Evolutionary conservation across 192 early-diverging fungal species (phyloP).

Genomic region (Oehlia diaphana): DNA sequence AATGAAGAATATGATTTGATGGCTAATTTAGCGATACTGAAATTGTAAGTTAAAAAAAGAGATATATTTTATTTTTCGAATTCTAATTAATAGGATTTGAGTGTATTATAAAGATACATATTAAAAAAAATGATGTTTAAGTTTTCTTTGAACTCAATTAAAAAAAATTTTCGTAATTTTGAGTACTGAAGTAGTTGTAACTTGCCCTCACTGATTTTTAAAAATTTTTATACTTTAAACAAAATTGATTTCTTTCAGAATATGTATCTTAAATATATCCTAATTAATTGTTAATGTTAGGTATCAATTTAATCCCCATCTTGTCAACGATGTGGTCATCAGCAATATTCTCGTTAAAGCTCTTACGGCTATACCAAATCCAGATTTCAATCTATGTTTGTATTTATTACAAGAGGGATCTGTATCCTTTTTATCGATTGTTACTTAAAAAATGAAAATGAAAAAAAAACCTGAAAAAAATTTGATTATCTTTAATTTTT

Average conservation of each 20-base stretch:
- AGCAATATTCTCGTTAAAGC: constrained; percentile 80
- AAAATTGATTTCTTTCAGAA: too few relatives aligned
- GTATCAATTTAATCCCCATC: constrained; percentile 90
- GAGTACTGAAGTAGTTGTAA: constrained; percentile 2
- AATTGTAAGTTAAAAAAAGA: constrained; percentile 58
- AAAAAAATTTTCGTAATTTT: background rate
- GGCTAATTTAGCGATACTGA: constrained; percentile 90
- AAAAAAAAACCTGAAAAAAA: background rate
- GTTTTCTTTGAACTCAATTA: constrained; percentile 5
- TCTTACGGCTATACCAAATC: constrained; percentile 77
- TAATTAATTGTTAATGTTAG: constrained; percentile 26
- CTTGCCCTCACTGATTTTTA: constrained; percentile 32
- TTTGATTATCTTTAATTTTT: background rate
- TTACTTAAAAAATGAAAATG: background rate
- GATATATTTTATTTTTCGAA: background rate
- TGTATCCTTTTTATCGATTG: constrained; percentile 32
- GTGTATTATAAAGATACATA: background rate
- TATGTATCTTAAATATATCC: background rate
- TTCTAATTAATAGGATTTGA: background rate
- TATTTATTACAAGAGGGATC: constrained; percentile 81
- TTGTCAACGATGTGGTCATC: constrained; percentile 69
- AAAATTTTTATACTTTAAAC: background rate
- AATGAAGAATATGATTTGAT: constrained; percentile 82
- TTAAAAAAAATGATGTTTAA: constrained; percentile 5
- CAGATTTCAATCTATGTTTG: constrained; percentile 90